Conservation (phyloP, 2,329 filamentous ascomycete species). For the Lasiodiplodia hormozganensis region DNA sequence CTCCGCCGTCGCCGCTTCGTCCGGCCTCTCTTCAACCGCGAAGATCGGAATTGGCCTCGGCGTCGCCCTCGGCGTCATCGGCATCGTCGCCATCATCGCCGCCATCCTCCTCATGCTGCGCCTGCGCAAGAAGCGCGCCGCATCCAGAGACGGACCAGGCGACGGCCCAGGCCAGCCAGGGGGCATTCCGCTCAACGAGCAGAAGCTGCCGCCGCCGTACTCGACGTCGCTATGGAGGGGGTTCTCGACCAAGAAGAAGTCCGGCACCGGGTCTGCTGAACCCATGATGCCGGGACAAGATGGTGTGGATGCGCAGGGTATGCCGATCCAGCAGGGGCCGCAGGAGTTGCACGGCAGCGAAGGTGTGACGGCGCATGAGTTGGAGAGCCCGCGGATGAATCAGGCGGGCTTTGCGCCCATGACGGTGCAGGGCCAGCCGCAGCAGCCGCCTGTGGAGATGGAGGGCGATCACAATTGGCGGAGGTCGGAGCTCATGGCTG, state of each 20-base stretch:
- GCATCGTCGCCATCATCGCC: neutral
- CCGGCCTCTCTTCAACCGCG: neutral
- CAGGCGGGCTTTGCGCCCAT: neutral
- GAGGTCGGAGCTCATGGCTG: constrained; percentile 1
- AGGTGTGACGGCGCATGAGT: neutral
- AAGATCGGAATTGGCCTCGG: neutral
- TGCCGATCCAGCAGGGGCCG: neutral
- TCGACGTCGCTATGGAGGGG: neutral
- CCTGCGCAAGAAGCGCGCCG: constrained; percentile 7
- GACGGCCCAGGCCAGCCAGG: neutral
- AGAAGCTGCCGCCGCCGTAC: neutral
- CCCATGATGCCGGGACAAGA: neutral
- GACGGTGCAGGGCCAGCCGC: neutral
- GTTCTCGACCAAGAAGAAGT: neutral
- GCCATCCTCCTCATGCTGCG: constrained; percentile 2
- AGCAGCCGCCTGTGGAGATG: constrained; percentile 4
- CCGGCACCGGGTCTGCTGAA: neutral
- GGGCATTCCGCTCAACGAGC: neutral
- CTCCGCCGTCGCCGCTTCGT: neutral
- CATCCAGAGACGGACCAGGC: neutral
- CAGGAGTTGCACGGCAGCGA: neutral
- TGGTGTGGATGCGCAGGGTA: neutral
- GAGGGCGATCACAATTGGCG: neutral
- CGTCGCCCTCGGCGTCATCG: neutral
- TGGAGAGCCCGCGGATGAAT: constrained; percentile 5